Evolutionary conservation across 257 asterid genomes (phyloP), one percentile per base, ranked within the genome.

Genomic region (Dorcoceras hygrometricum): DNA sequence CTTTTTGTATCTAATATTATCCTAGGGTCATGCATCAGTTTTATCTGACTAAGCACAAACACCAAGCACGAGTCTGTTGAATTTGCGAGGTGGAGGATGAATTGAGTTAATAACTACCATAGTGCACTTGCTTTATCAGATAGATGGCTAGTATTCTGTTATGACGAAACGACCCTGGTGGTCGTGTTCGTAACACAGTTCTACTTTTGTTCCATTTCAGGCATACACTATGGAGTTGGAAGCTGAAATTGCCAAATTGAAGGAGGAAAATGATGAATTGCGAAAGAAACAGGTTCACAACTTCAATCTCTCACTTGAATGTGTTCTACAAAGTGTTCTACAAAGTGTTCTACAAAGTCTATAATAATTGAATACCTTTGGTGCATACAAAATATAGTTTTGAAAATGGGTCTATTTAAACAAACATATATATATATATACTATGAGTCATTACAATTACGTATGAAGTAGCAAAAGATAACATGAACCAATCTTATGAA

Each of bases 151-250:
- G 54, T 46, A 4, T 46, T 16, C 54, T 46, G 54, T 46, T 12
- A 16, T 1, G 22, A 46, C 20, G 54, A 46, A 18, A 14, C 22
- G 18, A 46, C 51, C 19, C 51, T 14, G 19, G 19, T 16, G 51
- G 20, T 43, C 3, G 23, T 23, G 26, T 54, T 59, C 8, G 53
- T 59, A 16, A 26, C 53, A 28, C 66, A 4, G 36, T 50, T 48
- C 19, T 43, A 27, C 32, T 19, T 67, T 67, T 59, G 50, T 8
- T 24, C 36, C 39, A 39, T 69, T 65, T 10, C 66, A 89, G 98
- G 98, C 98, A 22, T 89, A 87, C 70, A 91, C 89, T 0, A 76
- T 66, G 83, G 98, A 91, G 70, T 76, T 91, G 85, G 98, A 91
- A 85, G 93, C 79, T 32, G 98, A 91, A 86, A 90, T 89, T 34